phyloP scores from a whole-genome alignment of 257 asterid genomes.

The Petrea volubilis region DNA sequence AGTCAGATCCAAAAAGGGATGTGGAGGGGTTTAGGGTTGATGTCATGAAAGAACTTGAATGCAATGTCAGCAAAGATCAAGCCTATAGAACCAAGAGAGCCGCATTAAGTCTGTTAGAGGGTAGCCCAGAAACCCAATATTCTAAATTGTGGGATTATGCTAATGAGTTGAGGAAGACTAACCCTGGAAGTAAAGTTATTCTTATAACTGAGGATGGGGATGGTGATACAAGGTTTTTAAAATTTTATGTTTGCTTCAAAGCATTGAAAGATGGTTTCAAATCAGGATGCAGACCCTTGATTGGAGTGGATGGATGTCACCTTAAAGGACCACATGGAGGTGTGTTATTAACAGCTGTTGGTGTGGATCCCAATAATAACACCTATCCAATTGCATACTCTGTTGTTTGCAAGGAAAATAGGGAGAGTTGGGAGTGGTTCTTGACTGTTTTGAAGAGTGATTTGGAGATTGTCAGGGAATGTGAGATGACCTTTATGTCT shows the following conservation, averaged over 20 bases:
- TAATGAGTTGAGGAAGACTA: neutral
- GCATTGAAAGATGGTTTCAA: neutral
- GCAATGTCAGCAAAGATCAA: too few relatives aligned
- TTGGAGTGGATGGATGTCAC: neutral
- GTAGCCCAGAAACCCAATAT: too few relatives aligned
- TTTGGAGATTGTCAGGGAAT: too few relatives aligned
- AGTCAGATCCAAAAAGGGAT: too few relatives aligned
- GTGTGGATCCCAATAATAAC: neutral
- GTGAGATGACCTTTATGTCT: too few relatives aligned
- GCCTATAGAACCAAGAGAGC: too few relatives aligned
- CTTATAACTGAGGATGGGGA: neutral
- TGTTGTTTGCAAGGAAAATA: neutral
- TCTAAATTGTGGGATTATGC: neutral
- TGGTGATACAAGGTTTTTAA: neutral
- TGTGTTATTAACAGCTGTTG: neutral
- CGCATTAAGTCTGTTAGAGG: too few relatives aligned
- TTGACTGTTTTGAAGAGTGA: too few relatives aligned
- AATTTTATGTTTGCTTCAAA: neutral
- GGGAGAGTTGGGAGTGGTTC: too few relatives aligned
- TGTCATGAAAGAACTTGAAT: too few relatives aligned
- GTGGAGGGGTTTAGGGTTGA: too few relatives aligned
- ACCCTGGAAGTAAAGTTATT: neutral
- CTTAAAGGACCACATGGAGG: neutral
- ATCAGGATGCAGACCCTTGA: neutral
- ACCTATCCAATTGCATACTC: neutral